These are phyloP conservation scores for Graphilbum fragrans DNA, from an alignment of 2,329 filamentous ascomycete species.

Conservation along the genomic window DNA sequence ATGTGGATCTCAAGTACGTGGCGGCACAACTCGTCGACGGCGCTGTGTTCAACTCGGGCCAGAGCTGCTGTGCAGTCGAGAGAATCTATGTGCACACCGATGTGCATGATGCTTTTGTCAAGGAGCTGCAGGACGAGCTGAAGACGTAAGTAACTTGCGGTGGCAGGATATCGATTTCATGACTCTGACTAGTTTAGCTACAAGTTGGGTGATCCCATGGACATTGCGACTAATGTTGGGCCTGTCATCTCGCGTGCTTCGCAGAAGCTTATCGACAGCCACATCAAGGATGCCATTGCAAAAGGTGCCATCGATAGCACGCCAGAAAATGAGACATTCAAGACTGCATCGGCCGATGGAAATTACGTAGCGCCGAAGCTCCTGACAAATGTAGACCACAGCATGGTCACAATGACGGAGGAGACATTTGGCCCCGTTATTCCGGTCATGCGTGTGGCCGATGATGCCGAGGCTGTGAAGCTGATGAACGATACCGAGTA, in stretches of 20 bases:
- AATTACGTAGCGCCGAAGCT: slow-evolving; percentile 86
- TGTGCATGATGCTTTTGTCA: slow-evolving; percentile 73
- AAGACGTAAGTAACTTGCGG: no score
- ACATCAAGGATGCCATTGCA: slow-evolving; percentile 69
- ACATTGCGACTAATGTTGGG: slow-evolving; percentile 69
- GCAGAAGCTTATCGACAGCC: slow-evolving; percentile 61
- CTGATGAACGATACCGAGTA: slow-evolving; percentile 95
- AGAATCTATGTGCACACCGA: slow-evolving; percentile 80
- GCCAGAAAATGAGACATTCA: slow-evolving; percentile 64
- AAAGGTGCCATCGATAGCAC: slow-evolving; percentile 80
- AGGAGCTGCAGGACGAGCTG: slow-evolving; percentile 68
- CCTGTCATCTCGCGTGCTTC: slow-evolving; percentile 78
- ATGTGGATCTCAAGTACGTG: slow-evolving; percentile 83
- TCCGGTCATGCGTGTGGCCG: slow-evolving; percentile 73
- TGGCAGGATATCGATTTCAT: no score
- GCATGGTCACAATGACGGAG: slow-evolving; percentile 9
- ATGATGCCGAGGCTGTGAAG: slow-evolving; percentile 67
- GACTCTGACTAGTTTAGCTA: no score
- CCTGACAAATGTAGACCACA: slow-evolving; percentile 39
- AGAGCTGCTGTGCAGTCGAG: slow-evolving; percentile 91
- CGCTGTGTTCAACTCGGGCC: slow-evolving; percentile 95
- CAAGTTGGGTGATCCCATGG: slow-evolving; percentile 76
- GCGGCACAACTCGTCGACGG: slow-evolving; percentile 93
- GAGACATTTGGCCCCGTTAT: slow-evolving; percentile 95
- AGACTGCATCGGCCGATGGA: slow-evolving; percentile 58